Evolutionary conservation across 192 early-diverging fungal species (phyloP).

Genomic region (Dispira simplex): DNA sequence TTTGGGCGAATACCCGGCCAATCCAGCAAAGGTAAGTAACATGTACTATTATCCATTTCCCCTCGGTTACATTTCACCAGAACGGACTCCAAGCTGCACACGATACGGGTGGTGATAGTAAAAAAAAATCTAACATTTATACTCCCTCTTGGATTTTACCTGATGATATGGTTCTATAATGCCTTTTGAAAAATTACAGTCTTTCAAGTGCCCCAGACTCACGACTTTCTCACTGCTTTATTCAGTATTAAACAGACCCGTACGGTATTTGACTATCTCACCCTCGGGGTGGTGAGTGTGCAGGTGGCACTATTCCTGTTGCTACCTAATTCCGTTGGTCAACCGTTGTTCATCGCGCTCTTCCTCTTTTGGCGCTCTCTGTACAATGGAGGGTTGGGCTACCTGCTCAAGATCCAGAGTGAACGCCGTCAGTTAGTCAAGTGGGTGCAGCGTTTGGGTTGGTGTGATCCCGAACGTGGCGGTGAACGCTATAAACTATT

Average conservation of each 20-base stretch:
- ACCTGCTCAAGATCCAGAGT: conserved; percentile 67
- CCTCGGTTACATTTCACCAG: not conserved
- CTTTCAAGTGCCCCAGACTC: conserved; percentile 58
- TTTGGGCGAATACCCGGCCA: not conserved
- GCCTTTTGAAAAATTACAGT: conserved; percentile 19
- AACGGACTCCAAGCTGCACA: not conserved
- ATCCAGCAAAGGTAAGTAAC: not conserved
- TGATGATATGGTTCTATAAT: not conserved
- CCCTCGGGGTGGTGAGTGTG: conserved; percentile 41
- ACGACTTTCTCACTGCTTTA: conserved; percentile 58
- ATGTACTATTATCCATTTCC: not conserved
- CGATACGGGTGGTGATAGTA: not conserved
- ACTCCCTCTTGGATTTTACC: not conserved
- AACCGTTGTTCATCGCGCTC: conserved; percentile 45
- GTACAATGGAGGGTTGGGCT: conserved; percentile 81
- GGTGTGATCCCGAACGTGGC: conserved; percentile 42
- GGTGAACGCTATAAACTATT: conserved; percentile 39
- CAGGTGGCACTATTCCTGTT: conserved; percentile 52
- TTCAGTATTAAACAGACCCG: conserved; percentile 53
- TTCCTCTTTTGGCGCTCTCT: conserved; percentile 78
- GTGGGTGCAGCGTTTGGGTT: conserved; percentile 47
- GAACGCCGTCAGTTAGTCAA: conserved; percentile 52
- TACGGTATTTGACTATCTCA: conserved; percentile 57
- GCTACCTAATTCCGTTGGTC: conserved; percentile 34
- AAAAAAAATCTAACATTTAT: not conserved